Conservation (phyloP, 1,139 yeast species). For the Saccharomycopsis hybrid region DNA sequence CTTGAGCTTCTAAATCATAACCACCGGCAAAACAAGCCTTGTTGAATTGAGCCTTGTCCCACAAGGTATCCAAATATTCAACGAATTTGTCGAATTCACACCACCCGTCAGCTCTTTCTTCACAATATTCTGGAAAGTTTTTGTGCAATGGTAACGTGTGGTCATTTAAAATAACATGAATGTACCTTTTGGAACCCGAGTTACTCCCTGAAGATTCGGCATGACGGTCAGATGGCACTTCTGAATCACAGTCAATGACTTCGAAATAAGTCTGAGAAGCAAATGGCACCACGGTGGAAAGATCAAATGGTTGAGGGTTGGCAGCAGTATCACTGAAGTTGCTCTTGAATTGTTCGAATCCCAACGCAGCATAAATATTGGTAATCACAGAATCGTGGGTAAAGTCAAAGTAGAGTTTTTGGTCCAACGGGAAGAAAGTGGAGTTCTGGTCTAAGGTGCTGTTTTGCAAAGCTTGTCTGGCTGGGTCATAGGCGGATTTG, state of each 20-base stretch:
- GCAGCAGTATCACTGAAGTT: conserved; percentile 18
- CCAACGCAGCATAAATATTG: conserved; percentile 22
- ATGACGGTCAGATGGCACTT: conserved; percentile 21
- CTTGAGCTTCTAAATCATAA: conserved; percentile 15
- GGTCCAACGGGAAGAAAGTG: conserved; percentile 20
- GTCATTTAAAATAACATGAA: conserved; percentile 23
- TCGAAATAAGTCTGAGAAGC: conserved; percentile 23
- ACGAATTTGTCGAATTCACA: conserved; percentile 21
- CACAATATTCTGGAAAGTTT: conserved; percentile 23
- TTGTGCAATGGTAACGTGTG: conserved; percentile 21
- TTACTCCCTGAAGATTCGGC: conserved; percentile 11
- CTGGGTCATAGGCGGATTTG: conserved; percentile 11
- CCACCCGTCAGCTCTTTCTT: conserved; percentile 23
- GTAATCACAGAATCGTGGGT: conserved; percentile 23
- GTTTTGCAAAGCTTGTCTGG: conserved; percentile 21
- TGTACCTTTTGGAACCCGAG: conserved; percentile 17
- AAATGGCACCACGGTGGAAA: conserved; percentile 22
- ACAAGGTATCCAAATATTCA: conserved; percentile 22
- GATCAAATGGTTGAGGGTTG: conserved; percentile 20
- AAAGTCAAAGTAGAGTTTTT: conserved; percentile 22
- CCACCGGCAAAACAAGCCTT: conserved; percentile 27
- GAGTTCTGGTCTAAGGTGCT: conserved; percentile 20
- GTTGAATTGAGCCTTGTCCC: conserved; percentile 31
- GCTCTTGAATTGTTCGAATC: conserved; percentile 22
- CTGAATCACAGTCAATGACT: conserved; percentile 22